phyloP scores from a whole-genome alignment of 441 rosid species.

The Rhodomyrtus psidioides region DNA sequence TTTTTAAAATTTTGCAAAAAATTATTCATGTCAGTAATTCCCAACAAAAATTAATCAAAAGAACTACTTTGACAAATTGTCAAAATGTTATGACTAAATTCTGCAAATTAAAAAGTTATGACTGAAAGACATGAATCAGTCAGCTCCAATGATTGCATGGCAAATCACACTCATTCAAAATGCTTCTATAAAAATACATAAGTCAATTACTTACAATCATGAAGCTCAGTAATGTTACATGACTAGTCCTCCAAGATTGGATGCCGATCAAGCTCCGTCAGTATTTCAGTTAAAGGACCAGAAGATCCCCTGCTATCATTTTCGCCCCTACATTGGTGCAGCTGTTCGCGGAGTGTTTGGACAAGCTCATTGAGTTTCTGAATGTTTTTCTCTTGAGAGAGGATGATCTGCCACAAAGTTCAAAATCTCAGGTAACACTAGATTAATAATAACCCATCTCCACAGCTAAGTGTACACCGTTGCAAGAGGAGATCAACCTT shows the following conservation, averaged over 20 bases:
- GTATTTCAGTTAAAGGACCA: conserved; percentile 28
- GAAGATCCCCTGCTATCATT: conserved; percentile 24
- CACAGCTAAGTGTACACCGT: neutral
- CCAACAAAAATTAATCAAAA: too few relatives aligned
- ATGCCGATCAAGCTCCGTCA: conserved; percentile 39
- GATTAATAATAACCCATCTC: neutral
- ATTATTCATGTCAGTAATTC: too few relatives aligned
- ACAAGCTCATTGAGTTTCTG: conserved; percentile 61
- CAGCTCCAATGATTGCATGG: neutral
- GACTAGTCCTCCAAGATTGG: conserved; percentile 35
- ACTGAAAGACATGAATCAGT: neutral
- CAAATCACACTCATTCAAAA: neutral
- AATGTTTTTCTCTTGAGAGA: conserved; percentile 64
- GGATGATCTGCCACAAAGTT: conserved; percentile 48
- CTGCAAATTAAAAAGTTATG: too few relatives aligned
- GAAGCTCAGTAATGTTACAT: neutral
- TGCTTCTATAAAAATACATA: neutral
- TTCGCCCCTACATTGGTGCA: conserved; percentile 44
- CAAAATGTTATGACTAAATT: too few relatives aligned
- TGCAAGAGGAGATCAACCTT: neutral
- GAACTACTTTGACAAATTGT: too few relatives aligned
- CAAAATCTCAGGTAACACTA: neutral
- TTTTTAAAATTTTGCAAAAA: too few relatives aligned
- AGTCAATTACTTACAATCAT: neutral
- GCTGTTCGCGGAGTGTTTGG: conserved; percentile 44